Base-by-base conservation (phyloP, 2,329 filamentous ascomycete species). In the Beauveria australis region DNA sequence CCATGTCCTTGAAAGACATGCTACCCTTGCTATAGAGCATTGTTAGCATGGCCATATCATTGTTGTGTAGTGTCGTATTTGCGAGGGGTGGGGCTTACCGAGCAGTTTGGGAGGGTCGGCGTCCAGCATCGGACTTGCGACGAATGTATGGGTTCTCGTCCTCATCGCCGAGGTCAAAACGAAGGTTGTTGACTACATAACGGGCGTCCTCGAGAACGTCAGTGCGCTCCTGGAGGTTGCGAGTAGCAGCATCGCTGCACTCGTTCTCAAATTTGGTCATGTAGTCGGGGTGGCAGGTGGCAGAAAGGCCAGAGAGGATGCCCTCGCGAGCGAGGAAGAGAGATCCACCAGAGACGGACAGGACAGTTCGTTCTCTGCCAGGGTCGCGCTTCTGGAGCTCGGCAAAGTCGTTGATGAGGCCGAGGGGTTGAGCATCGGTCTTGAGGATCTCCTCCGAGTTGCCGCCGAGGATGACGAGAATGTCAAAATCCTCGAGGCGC, bases 141-240 rank as follows among this genome's bases (percentile, higher is more conserved):
- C 89, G 82, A 72, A 94, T 87, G 75, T 93, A 93, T 37, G 89
- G 89, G 74, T 91, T 93, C 74, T 92, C 87, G 64, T 92, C 89
- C 69, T 89, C 85, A 70, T 92, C 85, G 63, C 88, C 88, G 66
- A 94, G 79, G 68, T 94, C 90, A 73, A 93, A 95, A 67, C 91
- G 88, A 62, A 92, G 86, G 76, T 95, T 94, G 81, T 95, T 95
- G 73, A 95, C 91, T 22, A 95, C 90, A 71, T 94, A 95, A 70
- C 90, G 83, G 70, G 82, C 81, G 65, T 90, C 87, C 70, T 94
- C 89, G 69, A 93, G 82, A 64, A 94, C 88, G 70, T 94, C 89
- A 68, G 89, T 91, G 70, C 89, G 87, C 77, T 92, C 88, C 61
- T 85, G 82, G 66, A 89, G 79, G 72, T 89, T 85, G 64, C 85